Base-by-base conservation (phyloP, 805 yeast genomes). In the Pichia nakasei region DNA sequence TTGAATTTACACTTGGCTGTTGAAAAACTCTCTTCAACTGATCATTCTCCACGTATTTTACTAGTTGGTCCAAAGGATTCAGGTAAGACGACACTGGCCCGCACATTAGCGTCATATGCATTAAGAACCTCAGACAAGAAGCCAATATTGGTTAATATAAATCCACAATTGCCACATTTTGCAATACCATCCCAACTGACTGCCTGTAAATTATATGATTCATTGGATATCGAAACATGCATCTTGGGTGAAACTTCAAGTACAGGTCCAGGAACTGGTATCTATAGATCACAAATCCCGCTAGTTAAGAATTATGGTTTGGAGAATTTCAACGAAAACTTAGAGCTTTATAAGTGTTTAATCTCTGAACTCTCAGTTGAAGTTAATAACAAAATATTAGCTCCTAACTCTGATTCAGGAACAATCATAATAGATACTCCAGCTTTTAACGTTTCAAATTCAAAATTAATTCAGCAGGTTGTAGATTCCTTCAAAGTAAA, bases 221-320 rank as follows among this genome's bases (percentile, higher is more conserved):
- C 79, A 34, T 67, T 89, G 31, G 96, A 93, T 54, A 76, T 85
- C 18, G 91, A 85, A 54, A 65, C 72, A 38, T 64, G 67, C 15
- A 73, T 76, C 19, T 83, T 94, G 68, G 96, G 95, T 48, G 85
- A 86, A 39, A 77, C 84, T 21, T 70, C 79, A 48, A 77, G 88
- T 0, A 79, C 85, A 11, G 93, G 94, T 36, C 78, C 85, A 2
- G 93, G 94, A 36, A 78, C 85, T 1, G 78, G 89, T 1, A 67
- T 72, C 48, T 78, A 82, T 49, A 89, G 85, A 59, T 85, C 85
- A n/a, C 85, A 86, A 59, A 94, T 86, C 60, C 97, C 97, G 0
- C 60, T 83, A n/a, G 91, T 84, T 9, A 81, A 83, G 54, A 80
- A 74, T 54, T 87, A 70, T 61, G 98, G 97, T 0, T 70, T 80